A percentile compares a stretch with the other conserved stretches of the same genome.
phyloP scores from a whole-genome alignment of 148 eudicot species.

The Fallopia convolvulus region DNA sequence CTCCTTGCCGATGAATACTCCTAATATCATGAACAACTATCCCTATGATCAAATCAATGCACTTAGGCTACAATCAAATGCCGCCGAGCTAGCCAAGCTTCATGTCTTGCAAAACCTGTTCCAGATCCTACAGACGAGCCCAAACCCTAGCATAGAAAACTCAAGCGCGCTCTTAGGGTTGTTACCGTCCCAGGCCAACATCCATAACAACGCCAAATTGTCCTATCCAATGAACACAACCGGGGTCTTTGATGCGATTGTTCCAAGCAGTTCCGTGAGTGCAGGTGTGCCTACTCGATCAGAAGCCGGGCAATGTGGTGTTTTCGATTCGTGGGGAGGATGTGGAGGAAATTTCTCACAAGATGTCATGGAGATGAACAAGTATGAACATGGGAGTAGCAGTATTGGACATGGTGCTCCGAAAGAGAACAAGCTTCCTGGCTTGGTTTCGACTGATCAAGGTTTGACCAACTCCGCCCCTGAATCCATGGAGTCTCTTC shows the following conservation, averaged over 20 bases:
- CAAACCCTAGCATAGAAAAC: conserved; percentile 13
- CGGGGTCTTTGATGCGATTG: background rate
- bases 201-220: background rate
- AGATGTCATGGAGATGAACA: background rate
- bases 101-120: conserved; percentile 49
- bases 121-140: conserved; percentile 27
- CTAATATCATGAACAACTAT: conserved; percentile 25
- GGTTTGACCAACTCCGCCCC: conserved; percentile 27
- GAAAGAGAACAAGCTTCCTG: conserved; percentile 28
- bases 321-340: conserved; percentile 9
- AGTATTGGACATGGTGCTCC: background rate
- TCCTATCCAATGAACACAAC: background rate
- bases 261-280: background rate
- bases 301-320: background rate
- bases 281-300: background rate
- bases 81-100: conserved; percentile 35
- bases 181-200: background rate
- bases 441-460: conserved; percentile 29
- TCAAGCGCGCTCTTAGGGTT: background rate
- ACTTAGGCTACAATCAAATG: conserved; percentile 20
- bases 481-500: conserved; percentile 14
- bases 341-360: conserved; percentile 1
- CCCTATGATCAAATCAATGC: conserved; percentile 16
- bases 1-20: conserved; percentile 19
- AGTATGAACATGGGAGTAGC: background rate